Conservation (phyloP, 768 basidiomycete species). For the Mycena alexandri region DNA sequence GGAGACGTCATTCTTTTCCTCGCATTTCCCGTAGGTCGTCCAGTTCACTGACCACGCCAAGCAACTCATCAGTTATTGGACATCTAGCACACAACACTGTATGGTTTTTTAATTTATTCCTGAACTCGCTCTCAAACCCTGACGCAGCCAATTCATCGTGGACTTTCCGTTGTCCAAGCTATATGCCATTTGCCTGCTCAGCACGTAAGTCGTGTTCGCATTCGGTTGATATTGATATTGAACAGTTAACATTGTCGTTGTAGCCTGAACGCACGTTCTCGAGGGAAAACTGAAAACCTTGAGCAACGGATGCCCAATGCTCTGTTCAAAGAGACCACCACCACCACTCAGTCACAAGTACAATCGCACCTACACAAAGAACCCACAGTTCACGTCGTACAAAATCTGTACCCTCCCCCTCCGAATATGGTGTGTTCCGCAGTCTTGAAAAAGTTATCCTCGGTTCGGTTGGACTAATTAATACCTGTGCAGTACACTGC, state of each 20-base stretch:
- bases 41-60: not conserved
- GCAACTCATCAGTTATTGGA: not conserved
- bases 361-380: not conserved
- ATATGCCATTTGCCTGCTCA: conserved; percentile 32
- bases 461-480: no score
- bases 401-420: no score
- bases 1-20: conserved; percentile 42
- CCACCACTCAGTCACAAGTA: not conserved
- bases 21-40: conserved; percentile 27
- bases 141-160: conserved; percentile 30
- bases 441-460: no score
- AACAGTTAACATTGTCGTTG: not conserved
- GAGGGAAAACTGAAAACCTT: conserved; percentile 12
- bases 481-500: no score
- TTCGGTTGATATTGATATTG: no score
- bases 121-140: no score
- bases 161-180: conserved; percentile 33
- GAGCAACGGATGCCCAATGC: conserved; percentile 34
- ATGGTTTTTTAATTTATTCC: not conserved
- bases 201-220: conserved; percentile 10
- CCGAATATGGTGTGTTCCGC: not conserved
- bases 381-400: not conserved
- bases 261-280: conserved; percentile 30
- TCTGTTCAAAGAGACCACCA: conserved; percentile 28
- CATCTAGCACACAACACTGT: conserved; percentile 19